Evolutionary conservation across 805 yeast species (phyloP), one percentile per base, ranked within the genome.

Genomic region (Candida krabiensis): DNA sequence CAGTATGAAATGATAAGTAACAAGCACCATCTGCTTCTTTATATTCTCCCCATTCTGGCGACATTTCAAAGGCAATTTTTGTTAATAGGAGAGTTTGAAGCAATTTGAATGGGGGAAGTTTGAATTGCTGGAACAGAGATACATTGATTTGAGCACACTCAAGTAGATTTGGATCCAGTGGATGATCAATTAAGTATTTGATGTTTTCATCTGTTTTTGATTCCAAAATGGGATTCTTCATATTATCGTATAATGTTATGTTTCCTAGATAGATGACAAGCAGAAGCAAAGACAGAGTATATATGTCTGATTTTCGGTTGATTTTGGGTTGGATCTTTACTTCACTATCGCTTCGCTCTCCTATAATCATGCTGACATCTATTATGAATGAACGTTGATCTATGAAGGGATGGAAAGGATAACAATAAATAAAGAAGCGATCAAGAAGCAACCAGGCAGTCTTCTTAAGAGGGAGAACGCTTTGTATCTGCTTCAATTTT

Each of bases 11-110:
- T 9, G 69, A 50, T 17, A 69, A 45, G 2, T 68, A 66, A 11
- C 63, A 58, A 13, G 65, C 60, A 1, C 62, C 60, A 32, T 66
- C 72, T 0, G 69, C 54, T 29, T 69, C 74, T 3, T 66, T 59
- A 5, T 66, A 60, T 31, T 70, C 75, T 0, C 66, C 59, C 15
- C 73, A 76, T 42, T 71, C 77, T 0, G 80, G 80, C 0, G 77
- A 62, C 43, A 56, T 55, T 28, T 50, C 61, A 44, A 52, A 66
- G 43, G 75, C 74, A 3, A 67, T 41, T 37, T 71, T 61, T 15
- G 67, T 49, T 33, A 58, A 67, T 22, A 73, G 37, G n/a, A 72
- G 57, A 18, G 67, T 63, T 50, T 75, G 81, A 29, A 77, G 44
- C 4, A 72, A 54, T 0, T 64, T 52, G 24, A 75, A 42, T 30